phyloP scores from a whole-genome alignment of 805 yeast genomes.

The Allodekkera sacchari region DNA sequence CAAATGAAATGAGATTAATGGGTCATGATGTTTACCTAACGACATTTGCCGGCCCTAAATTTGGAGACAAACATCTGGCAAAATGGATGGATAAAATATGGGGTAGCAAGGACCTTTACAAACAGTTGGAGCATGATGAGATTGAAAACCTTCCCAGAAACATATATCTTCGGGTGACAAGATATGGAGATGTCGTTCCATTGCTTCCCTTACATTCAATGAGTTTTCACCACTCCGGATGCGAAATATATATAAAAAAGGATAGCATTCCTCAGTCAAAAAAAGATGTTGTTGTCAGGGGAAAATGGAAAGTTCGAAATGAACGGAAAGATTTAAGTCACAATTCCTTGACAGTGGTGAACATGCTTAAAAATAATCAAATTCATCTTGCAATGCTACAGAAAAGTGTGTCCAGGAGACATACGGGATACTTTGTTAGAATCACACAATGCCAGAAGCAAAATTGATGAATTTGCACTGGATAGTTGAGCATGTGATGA shows the following conservation, averaged over 20 bases:
- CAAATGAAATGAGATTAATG: slow-evolving; percentile 47
- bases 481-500: too few relatives aligned
- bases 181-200: slow-evolving; percentile 3
- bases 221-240: slow-evolving; percentile 3
- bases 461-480: too few relatives aligned
- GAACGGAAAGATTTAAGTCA: slow-evolving; percentile 1
- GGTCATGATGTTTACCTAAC: slow-evolving; percentile 49
- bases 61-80: slow-evolving; percentile 47
- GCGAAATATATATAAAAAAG: background rate
- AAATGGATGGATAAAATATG: slow-evolving; percentile 45
- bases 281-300: background rate
- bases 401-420: background rate
- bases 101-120: slow-evolving; percentile 19
- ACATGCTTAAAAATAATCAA: background rate
- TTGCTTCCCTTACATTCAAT: slow-evolving; percentile 1
- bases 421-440: slow-evolving; percentile 1
- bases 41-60: slow-evolving; percentile 56
- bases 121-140: background rate
- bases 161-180: slow-evolving; percentile 1
- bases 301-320: background rate
- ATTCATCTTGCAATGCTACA: background rate
- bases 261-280: background rate
- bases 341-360: background rate
- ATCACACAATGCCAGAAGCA: slow-evolving; percentile 1
- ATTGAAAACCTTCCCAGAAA: slow-evolving; percentile 1